Conservation (phyloP, 129 eudicot species). For the Saussurea involucrata region DNA sequence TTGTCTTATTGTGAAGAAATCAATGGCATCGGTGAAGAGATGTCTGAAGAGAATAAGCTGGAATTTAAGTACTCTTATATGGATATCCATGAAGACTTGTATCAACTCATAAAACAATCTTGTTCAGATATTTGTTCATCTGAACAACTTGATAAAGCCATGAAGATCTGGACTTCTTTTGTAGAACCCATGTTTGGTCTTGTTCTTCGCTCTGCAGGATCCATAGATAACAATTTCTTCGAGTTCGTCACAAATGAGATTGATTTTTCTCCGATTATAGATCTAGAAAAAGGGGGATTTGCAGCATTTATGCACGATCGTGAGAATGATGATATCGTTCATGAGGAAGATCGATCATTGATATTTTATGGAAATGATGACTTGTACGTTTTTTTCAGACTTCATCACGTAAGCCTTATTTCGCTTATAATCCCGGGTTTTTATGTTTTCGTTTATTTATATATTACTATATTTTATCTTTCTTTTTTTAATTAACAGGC, state of each 20-base stretch:
- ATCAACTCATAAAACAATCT: slow-evolving; percentile 42
- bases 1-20: slow-evolving; percentile 25
- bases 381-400: slow-evolving; percentile 64
- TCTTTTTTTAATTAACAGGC: slow-evolving; percentile 33
- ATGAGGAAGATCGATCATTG: slow-evolving; percentile 25
- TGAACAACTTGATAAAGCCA: slow-evolving; percentile 53
- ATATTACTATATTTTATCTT: not conserved
- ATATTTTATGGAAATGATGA: slow-evolving; percentile 69
- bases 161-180: slow-evolving; percentile 64
- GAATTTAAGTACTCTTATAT: slow-evolving; percentile 48
- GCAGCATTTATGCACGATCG: slow-evolving; percentile 32
- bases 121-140: slow-evolving; percentile 52
- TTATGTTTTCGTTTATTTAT: not conserved
- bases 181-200: slow-evolving; percentile 61
- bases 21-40: slow-evolving; percentile 52
- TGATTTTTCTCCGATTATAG: slow-evolving; percentile 55
- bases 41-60: slow-evolving; percentile 42
- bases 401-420: slow-evolving; percentile 53
- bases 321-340: slow-evolving; percentile 46
- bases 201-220: slow-evolving; percentile 33
- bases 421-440: not conserved
- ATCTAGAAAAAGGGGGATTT: slow-evolving; percentile 37
- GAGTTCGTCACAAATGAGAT: slow-evolving; percentile 41
- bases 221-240: slow-evolving; percentile 34
- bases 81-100: slow-evolving; percentile 57